phyloP scores from a whole-genome alignment of 225 moss, liverwort and hornwort species.

The Polytrichum commune region DNA sequence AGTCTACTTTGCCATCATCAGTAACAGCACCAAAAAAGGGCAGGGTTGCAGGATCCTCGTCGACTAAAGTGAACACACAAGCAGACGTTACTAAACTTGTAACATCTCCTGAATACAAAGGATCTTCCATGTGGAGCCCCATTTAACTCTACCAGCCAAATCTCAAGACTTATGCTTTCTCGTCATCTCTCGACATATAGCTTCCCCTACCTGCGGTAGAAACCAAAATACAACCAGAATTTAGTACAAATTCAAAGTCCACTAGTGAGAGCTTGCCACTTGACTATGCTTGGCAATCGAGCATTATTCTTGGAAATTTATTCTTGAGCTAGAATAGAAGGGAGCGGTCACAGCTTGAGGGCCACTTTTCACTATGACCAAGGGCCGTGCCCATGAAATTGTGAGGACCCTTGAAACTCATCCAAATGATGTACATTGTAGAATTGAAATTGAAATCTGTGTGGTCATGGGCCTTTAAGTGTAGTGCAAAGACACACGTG shows the following conservation, averaged over 20 bases:
- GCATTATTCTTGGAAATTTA: too few species aligned
- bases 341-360: too few species aligned
- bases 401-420: too few species aligned
- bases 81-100: constrained; percentile 25
- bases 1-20: constrained; percentile 32
- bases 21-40: constrained; percentile 21
- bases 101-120: constrained; percentile 27
- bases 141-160: constrained; percentile 7
- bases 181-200: constrained; percentile 12
- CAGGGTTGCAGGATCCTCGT: constrained; percentile 24
- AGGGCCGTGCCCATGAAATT: too few species aligned
- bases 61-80: constrained; percentile 21
- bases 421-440: background rate
- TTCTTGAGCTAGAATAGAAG: too few species aligned
- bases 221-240: constrained; percentile 3
- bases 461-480: too few species aligned
- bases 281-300: background rate
- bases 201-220: constrained; percentile 7
- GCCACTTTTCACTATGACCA: too few species aligned
- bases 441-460: too few species aligned
- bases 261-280: too few species aligned
- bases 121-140: constrained; percentile 21
- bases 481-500: too few species aligned
- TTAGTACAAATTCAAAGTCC: background rate
- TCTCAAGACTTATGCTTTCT: constrained; percentile 9